phyloP scores from a whole-genome alignment of 371 early-diverging fungal genomes.

The Rhizopus microsporus region DNA sequence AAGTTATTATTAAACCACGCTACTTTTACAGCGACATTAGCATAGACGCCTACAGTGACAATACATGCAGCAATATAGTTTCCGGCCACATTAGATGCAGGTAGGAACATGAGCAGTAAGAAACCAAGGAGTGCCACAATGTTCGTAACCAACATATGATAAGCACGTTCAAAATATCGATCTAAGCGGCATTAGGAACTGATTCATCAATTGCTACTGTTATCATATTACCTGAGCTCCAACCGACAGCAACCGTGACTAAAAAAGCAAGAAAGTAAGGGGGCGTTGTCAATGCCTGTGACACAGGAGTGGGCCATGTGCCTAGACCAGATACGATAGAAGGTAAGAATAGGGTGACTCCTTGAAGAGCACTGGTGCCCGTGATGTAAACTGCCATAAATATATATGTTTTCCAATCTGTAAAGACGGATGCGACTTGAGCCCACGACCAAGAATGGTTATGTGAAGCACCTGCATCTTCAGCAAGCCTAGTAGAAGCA shows the following conservation, averaged over 20 bases:
- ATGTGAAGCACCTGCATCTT: conserved; percentile 42
- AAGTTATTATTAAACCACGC: conserved; percentile 44
- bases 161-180: conserved; percentile 27
- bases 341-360: conserved; percentile 44
- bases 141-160: conserved; percentile 34
- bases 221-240: conserved; percentile 34
- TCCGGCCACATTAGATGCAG: conserved; percentile 15
- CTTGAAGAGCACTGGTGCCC: conserved; percentile 44
- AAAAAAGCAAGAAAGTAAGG: conserved; percentile 38
- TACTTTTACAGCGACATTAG: conserved; percentile 40
- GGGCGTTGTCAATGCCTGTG: conserved; percentile 41
- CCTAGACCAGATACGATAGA: conserved; percentile 39
- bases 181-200: conserved; percentile 9
- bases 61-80: conserved; percentile 32
- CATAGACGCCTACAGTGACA: conserved; percentile 33
- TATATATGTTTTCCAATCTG: conserved; percentile 44
- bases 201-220: background rate
- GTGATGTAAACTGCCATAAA: conserved; percentile 41
- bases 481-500: conserved; percentile 45
- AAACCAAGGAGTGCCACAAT: conserved; percentile 27
- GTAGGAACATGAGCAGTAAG: conserved; percentile 32
- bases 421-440: conserved; percentile 38
- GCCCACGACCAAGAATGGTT: conserved; percentile 49
- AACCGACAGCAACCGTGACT: conserved; percentile 26
- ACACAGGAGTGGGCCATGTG: conserved; percentile 33